phyloP scores from a whole-genome alignment of 2,329 filamentous ascomycete genomes.

The Fusarium circinatum region DNA sequence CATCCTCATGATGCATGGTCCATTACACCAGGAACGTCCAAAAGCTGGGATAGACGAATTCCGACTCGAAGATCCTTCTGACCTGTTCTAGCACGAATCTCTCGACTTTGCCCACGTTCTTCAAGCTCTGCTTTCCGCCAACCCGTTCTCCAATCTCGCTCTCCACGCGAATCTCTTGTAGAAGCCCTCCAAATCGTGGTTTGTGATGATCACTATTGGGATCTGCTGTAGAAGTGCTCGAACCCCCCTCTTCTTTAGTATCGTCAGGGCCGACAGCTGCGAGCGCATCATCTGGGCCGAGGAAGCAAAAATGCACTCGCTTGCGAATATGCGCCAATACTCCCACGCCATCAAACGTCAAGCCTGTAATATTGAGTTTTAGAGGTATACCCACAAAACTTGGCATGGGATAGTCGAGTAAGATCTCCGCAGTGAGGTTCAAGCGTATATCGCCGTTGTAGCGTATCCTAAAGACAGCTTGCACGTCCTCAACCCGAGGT shows the following conservation, averaged over 20 bases:
- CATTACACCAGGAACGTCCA: slow-evolving; percentile 91
- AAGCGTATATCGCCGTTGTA: slow-evolving; percentile 90
- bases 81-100: slow-evolving; percentile 97
- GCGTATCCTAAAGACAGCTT: slow-evolving; percentile 89
- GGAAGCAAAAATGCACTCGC: slow-evolving; percentile 91
- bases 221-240: slow-evolving; percentile 9
- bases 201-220: slow-evolving; percentile 45
- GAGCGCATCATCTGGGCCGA: slow-evolving; percentile 90
- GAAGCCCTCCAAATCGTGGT: slow-evolving; percentile 72
- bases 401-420: slow-evolving; percentile 98
- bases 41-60: slow-evolving; percentile 98
- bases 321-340: slow-evolving; percentile 92
- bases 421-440: slow-evolving; percentile 91
- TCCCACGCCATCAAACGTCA: slow-evolving; percentile 95
- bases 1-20: slow-evolving; percentile 1
- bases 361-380: slow-evolving; percentile 91
- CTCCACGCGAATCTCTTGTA: slow-evolving; percentile 95
- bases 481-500: slow-evolving; percentile 84
- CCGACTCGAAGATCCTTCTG: slow-evolving; percentile 95
- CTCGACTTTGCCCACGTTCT: slow-evolving; percentile 99
- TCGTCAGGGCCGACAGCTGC: slow-evolving; percentile 70
- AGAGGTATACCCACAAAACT: slow-evolving; percentile 97
- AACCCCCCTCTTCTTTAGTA: slow-evolving; percentile 31
- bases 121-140: slow-evolving; percentile 91
- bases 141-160: slow-evolving; percentile 96